A percentile compares a stretch with the other conserved stretches of the same genome.
phyloP scores from a whole-genome alignment of 208 protist genomes.

The Trypanosomatidae sp. region DNA sequence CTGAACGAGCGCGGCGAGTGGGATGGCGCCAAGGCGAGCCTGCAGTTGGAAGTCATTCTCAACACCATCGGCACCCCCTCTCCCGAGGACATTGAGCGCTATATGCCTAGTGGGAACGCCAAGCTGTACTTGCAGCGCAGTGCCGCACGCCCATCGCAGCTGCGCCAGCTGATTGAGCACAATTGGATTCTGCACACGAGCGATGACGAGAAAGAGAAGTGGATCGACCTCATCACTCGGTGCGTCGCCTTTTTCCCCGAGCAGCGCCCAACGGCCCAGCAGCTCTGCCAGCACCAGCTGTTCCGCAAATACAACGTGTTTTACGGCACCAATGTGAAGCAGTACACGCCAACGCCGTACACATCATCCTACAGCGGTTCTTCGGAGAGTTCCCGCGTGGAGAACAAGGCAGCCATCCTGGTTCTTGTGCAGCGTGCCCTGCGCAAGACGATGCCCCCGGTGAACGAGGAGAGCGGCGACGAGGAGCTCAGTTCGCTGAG shows the following conservation, averaged over 20 bases:
- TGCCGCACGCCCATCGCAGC: conserved; percentile 45
- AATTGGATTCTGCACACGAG: conserved; percentile 56
- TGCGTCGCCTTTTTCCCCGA: conserved; percentile 86
- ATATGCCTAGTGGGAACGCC: conserved; percentile 78
- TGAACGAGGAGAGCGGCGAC: conserved; percentile 35
- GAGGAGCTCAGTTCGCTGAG: conserved; percentile 6
- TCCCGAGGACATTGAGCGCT: conserved; percentile 60
- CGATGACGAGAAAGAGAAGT: conserved; percentile 46
- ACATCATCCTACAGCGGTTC: conserved; percentile 33
- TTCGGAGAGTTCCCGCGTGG: conserved; percentile 28
- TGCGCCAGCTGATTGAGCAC: conserved; percentile 45
- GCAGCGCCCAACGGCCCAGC: conserved; percentile 68
- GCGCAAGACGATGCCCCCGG: conserved; percentile 28
- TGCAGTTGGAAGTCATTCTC: conserved; percentile 83
- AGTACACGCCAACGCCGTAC: conserved; percentile 49
- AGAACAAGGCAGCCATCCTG: conserved; percentile 70
- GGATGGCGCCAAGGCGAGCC: conserved; percentile 75
- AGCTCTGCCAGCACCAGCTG: conserved; percentile 69
- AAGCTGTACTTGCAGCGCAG: conserved; percentile 79
- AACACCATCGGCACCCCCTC: conserved; percentile 76
- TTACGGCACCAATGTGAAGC: conserved; percentile 69
- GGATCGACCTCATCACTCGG: conserved; percentile 73
- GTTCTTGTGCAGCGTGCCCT: conserved; percentile 36
- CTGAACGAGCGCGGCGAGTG: conserved; percentile 73
- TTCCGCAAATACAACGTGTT: conserved; percentile 69